Percentiles rank a stretch among this genome's conserved stretches.
Evolutionary conservation across 2,329 filamentous ascomycete genomes (phyloP).

Genomic region (Alternaria arborescens): DNA sequence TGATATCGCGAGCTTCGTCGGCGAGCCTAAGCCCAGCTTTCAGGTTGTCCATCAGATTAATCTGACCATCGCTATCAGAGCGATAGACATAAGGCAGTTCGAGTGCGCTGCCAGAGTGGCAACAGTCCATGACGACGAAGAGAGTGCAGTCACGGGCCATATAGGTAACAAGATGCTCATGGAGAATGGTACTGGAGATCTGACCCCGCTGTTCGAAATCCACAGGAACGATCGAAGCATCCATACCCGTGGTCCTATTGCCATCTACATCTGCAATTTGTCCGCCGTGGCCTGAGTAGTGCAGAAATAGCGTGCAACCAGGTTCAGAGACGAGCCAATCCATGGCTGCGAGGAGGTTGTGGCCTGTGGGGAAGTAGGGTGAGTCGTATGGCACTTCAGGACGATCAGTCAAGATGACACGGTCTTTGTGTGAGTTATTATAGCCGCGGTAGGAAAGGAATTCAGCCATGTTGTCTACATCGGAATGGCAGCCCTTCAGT

Average conservation of each 20-base stretch:
- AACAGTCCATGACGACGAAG: conserved; percentile 69
- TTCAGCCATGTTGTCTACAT: conserved; percentile 59
- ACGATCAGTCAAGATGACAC: conserved; percentile 57
- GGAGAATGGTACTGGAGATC: conserved; percentile 61
- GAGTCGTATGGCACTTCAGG: conserved; percentile 39
- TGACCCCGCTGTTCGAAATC: conserved; percentile 64
- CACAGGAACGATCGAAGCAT: conserved; percentile 64
- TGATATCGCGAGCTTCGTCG: conserved; percentile 59
- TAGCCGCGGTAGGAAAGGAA: conserved; percentile 58
- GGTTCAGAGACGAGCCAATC: conserved; percentile 66
- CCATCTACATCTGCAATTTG: conserved; percentile 60
- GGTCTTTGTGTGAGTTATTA: conserved; percentile 50
- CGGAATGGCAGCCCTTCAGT: conserved; percentile 60
- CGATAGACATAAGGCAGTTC: conserved; percentile 68
- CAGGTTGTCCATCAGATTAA: conserved; percentile 65
- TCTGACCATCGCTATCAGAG: conserved; percentile 64
- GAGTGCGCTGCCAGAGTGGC: conserved; percentile 67
- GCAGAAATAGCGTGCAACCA: conserved; percentile 63
- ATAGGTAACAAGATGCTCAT: conserved; percentile 61
- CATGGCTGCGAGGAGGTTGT: conserved; percentile 63
- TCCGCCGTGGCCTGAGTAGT: conserved; percentile 68
- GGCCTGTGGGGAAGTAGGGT: conserved; percentile 52
- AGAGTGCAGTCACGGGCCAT: conserved; percentile 62
- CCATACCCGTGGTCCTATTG: conserved; percentile 45
- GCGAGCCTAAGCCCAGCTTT: conserved; percentile 61